Base-by-base conservation (phyloP, 2,329 filamentous ascomycete genomes). In the Teratosphaeriaceae sp. region DNA sequence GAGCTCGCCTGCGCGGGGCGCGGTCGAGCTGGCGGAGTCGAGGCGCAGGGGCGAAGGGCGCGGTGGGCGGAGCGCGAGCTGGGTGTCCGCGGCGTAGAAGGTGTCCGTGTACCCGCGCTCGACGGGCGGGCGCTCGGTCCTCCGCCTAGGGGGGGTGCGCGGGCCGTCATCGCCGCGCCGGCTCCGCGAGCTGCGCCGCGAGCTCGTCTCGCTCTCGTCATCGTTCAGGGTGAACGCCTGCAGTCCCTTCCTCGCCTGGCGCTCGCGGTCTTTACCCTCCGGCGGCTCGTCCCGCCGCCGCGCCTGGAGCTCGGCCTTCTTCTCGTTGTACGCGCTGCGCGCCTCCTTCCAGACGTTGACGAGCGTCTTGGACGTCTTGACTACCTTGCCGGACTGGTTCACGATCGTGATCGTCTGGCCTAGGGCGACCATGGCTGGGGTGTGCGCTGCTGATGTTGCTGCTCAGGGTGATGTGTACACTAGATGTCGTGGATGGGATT, bases 321-420 rank as follows among this genome's bases (percentile, higher is more conserved):
- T 86, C 59, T 94, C 87, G 44, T 82, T 77, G 67, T 97, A 97
- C 46, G 86, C 85, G 42, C 82, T 80, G 62, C 87, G 88, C 50
- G 89, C 90, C 62, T 96, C 88, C 64, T 88, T 94, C 74, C 94
- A 94, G 60, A 96, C 84, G 61, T 81, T 83, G 59, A 94, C 78
- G 19, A 97, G 73, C 56, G 95, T 86, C 68, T 94, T 95, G 60
- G 88, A 87, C 46, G 84, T 92, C 73, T 82, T 89, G 56, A 95
- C 86, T 39, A 94, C 82, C 69, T 94, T 94, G 58, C 88, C 88
- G 45, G 87, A 92, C 65, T 79, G 88, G 71, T 94, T 92, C 67
- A 94, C 84, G 58, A 94, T 85, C 53, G 87, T 89, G 54, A 95
- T 81, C 38, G 86, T 90, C 67, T 94, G 83, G 50, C 76, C 73